Conservation (phyloP, 805 yeast genomes). For the Babjeviella inositovora region DNA sequence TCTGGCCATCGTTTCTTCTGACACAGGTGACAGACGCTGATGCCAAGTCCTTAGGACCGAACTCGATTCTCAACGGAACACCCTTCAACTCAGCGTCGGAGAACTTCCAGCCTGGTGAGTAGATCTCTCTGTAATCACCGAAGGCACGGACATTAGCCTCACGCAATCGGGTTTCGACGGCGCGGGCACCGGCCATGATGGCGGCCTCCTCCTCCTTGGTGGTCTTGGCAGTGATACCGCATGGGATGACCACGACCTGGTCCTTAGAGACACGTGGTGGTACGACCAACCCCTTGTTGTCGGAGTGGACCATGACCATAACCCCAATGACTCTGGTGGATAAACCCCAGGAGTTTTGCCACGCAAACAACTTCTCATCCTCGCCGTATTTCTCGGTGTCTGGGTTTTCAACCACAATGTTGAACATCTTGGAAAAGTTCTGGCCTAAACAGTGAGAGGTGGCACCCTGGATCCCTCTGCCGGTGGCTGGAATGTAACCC, state of each 20-base stretch:
- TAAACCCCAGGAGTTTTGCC: constrained; percentile 98
- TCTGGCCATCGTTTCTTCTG: constrained; percentile 81
- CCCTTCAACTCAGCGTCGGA: constrained; percentile 96
- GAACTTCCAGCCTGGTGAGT: constrained; percentile 98
- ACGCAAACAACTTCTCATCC: constrained; percentile 73
- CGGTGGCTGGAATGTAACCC: constrained; percentile 95
- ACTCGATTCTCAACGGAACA: constrained; percentile 82
- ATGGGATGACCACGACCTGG: constrained; percentile 90
- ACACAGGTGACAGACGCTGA: constrained; percentile 72
- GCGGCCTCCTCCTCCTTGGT: constrained; percentile 56
- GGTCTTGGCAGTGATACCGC: constrained; percentile 84
- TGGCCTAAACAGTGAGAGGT: constrained; percentile 97
- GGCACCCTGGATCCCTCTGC: constrained; percentile 99
- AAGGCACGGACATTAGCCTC: constrained; percentile 55
- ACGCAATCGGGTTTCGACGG: constrained; percentile 45
- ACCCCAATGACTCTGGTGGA: constrained; percentile 98
- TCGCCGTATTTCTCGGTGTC: constrained; percentile 67
- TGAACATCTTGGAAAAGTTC: constrained; percentile 97
- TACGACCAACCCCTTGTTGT: constrained; percentile 92
- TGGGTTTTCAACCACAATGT: constrained; percentile 91
- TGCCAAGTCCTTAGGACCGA: constrained; percentile 91
- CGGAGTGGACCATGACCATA: constrained; percentile 98
- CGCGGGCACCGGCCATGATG: constrained; percentile 55
- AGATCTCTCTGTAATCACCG: constrained; percentile 85
- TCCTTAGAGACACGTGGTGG: constrained; percentile 94